Percentiles rank a stretch among this genome's conserved stretches.
These are phyloP conservation scores for Aquilaria yunnanensis DNA, from an alignment of 345 rosid genomes.

Conservation along the genomic window DNA sequence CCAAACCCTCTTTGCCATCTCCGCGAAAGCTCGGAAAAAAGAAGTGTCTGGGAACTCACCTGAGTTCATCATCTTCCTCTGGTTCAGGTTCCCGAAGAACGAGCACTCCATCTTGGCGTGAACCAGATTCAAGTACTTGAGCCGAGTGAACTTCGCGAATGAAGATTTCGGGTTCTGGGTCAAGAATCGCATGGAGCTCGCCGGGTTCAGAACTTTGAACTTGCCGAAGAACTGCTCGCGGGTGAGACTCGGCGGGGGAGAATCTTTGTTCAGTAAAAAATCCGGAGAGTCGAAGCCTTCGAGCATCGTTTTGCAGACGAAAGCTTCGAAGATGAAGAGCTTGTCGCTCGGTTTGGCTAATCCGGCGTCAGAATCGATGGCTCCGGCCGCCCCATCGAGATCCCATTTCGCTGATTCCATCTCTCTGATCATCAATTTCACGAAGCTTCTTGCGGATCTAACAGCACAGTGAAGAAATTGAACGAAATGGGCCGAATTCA, in stretches of 20 bases:
- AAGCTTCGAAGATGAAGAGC: slow-evolving; percentile 67
- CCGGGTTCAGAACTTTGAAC: slow-evolving; percentile 46
- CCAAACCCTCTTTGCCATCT: slow-evolving; percentile 85
- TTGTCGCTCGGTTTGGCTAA: slow-evolving; percentile 45
- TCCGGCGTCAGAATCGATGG: slow-evolving; percentile 40
- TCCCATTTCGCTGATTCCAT: slow-evolving; percentile 87
- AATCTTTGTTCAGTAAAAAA: slow-evolving; percentile 22
- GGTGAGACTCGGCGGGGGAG: slow-evolving; percentile 5
- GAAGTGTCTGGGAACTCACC: slow-evolving; percentile 78
- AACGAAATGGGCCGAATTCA: slow-evolving; percentile 46
- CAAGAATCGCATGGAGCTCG: slow-evolving; percentile 36
- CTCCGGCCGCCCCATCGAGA: slow-evolving; percentile 60
- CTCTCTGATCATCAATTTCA: slow-evolving; percentile 59
- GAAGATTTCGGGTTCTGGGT: slow-evolving; percentile 46
- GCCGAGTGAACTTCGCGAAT: slow-evolving; percentile 44
- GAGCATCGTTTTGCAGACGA: slow-evolving; percentile 55
- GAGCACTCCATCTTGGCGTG: slow-evolving; percentile 99
- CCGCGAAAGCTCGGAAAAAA: slow-evolving; percentile 58
- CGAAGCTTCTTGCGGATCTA: slow-evolving; percentile 60
- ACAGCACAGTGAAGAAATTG: slow-evolving; percentile 45
- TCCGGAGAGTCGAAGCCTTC: slow-evolving; percentile 52
- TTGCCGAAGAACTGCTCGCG: slow-evolving; percentile 32
- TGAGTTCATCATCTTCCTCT: slow-evolving; percentile 61
- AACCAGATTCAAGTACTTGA: slow-evolving; percentile 62
- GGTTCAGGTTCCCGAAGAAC: slow-evolving; percentile 78